Base-by-base conservation (phyloP, 164 flowering plant species). In the Cinnamomum micranthum region DNA sequence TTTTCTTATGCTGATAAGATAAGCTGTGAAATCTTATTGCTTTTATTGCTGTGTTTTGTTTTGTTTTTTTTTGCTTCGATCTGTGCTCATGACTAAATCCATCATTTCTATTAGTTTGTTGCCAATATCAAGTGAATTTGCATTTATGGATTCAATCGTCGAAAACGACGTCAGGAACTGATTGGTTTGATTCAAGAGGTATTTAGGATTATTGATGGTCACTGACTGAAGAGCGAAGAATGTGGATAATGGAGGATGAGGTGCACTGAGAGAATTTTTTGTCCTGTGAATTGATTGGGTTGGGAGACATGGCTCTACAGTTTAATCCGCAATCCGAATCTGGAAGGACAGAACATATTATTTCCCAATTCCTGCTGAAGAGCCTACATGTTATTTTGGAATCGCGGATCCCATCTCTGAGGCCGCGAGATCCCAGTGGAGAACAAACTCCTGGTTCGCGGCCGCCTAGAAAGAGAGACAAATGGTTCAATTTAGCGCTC, bases 401-500 rank as follows among this genome's bases (percentile, higher is more conserved):
- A 64, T 91, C 97, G 0, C 88, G 98, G 85, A 84, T 93, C 59
- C 92, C 92, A 9, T 87, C 91, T 22, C 76, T 86, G 28, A 83
- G 84, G 9, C 80, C 80, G 0, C 73, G 77, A 50, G 86, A 80
- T 71, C 83, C 82, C 13, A 73, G 78, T 23, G 85, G 82, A 12
- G 88, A 86, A 14, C 74, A 75, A 10, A 66, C 78, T 5, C 76
- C 84, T 0, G 73, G 20, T 65, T 76, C 90, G 51, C 84, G 80
- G 17, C 87, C 82, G 17, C 87, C 82, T 27, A 86, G 76, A 69
- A 92, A 82, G 87, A 91, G 86, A 58, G 98, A 94, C 71, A 91
- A 83, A 82, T 94, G 98, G 98, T 92, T 94, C 79, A 88, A 81
- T 80, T 77, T 92, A 67, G 86, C 82, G 1, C 80, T 90, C 11